phyloP scores from a whole-genome alignment of 305 asterid species.

The Fraxinus paxiana region DNA sequence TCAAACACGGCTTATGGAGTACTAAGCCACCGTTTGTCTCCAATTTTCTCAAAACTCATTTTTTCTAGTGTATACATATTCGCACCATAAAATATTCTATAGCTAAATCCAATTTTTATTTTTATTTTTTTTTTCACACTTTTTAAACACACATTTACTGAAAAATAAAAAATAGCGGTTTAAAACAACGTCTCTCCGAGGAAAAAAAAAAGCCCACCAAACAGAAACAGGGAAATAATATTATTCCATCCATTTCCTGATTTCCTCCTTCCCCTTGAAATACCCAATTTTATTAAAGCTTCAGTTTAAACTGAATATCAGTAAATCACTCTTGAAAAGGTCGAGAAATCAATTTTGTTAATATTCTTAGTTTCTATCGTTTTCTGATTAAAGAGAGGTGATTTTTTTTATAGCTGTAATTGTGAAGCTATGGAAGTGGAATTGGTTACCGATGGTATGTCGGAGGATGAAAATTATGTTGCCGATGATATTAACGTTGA shows the following conservation, averaged over 20 bases:
- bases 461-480: conserved; percentile 59
- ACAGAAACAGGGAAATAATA: neutral
- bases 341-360: neutral
- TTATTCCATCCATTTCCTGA: neutral
- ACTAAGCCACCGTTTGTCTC: neutral
- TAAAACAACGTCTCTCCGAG: neutral
- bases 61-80: too few species aligned
- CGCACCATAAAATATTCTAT: too few species aligned
- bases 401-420: neutral
- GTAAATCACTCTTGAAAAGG: conserved; percentile 1
- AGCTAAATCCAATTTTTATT: too few species aligned
- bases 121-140: too few species aligned
- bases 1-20: conserved; percentile 18
- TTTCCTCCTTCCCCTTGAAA: neutral
- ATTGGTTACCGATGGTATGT: conserved; percentile 49
- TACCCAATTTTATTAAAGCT: conserved; percentile 10
- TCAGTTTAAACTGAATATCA: conserved; percentile 24
- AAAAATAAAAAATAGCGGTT: too few species aligned
- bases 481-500: conserved; percentile 50
- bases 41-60: too few species aligned
- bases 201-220: neutral
- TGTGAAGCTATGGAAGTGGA: conserved; percentile 73
- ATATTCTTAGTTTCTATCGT: neutral
- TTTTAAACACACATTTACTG: too few species aligned
- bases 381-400: neutral